These are phyloP conservation scores for Colletotrichum cordylinicola DNA, from an alignment of 2,329 filamentous ascomycete genomes.

Conservation along the genomic window DNA sequence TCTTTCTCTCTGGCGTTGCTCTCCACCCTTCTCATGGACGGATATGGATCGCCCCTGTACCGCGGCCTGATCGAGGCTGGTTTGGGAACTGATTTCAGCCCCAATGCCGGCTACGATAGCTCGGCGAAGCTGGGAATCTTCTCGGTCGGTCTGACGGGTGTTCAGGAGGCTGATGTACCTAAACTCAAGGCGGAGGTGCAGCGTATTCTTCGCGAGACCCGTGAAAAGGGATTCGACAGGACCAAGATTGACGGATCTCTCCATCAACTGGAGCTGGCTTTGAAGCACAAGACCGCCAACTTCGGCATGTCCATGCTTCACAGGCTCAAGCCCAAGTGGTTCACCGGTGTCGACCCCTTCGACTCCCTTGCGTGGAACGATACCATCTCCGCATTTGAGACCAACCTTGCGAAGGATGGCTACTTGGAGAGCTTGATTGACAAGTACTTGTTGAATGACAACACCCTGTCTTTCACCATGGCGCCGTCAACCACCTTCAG, in stretches of 20 bases:
- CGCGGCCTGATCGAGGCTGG: slow-evolving; percentile 87
- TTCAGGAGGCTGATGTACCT: slow-evolving; percentile 78
- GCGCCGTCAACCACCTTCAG: slow-evolving; percentile 79
- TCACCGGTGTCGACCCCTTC: slow-evolving; percentile 93
- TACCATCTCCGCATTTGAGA: slow-evolving; percentile 82
- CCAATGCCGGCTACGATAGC: slow-evolving; percentile 90
- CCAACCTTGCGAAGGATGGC: slow-evolving; percentile 72
- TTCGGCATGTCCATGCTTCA: slow-evolving; percentile 94
- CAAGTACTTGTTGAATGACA: slow-evolving; percentile 89
- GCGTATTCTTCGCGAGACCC: slow-evolving; percentile 72
- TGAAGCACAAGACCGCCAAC: slow-evolving; percentile 96
- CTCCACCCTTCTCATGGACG: slow-evolving; percentile 85
- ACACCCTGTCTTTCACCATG: slow-evolving; percentile 94
- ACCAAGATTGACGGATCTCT: slow-evolving; percentile 93
- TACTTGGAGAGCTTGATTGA: slow-evolving; percentile 87
- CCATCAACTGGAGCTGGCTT: slow-evolving; percentile 88
- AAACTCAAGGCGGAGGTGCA: slow-evolving; percentile 79
- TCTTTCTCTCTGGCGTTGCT: slow-evolving; percentile 86
- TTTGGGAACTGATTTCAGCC: slow-evolving; percentile 90
- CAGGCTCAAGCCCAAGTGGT: slow-evolving; percentile 89
- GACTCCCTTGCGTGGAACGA: slow-evolving; percentile 92
- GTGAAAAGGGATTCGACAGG: slow-evolving; percentile 81
- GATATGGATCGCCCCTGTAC: slow-evolving; percentile 94
- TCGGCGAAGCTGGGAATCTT: slow-evolving; percentile 82
- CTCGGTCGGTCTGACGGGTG: slow-evolving; percentile 90